Conservation (phyloP, 805 yeast species). For the Yamadazyma paraphyllophila region DNA sequence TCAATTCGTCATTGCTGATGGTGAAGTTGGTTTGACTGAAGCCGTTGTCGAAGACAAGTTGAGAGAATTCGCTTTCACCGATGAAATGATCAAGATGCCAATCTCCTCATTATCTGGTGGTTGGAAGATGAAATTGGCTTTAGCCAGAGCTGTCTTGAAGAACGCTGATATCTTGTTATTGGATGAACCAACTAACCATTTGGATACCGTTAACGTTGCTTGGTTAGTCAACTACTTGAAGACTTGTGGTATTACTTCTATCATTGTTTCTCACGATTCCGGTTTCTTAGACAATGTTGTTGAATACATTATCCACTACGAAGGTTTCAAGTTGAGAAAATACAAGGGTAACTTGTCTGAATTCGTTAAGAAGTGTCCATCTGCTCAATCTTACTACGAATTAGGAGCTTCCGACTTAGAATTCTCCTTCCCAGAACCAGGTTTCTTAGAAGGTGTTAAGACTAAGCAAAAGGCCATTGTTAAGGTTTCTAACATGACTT, state of each 20-base stretch:
- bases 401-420: slow-evolving; percentile 97
- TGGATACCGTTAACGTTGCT: slow-evolving; percentile 99
- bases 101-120: slow-evolving; percentile 98
- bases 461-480: slow-evolving; percentile 99
- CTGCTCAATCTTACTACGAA: slow-evolving; percentile 98
- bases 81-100: slow-evolving; percentile 91
- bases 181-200: slow-evolving; percentile 99
- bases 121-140: slow-evolving; percentile 99
- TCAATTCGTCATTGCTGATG: slow-evolving; percentile 86
- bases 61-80: slow-evolving; percentile 88
- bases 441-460: slow-evolving; percentile 99
- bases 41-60: slow-evolving; percentile 75
- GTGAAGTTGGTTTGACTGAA: slow-evolving; percentile 66
- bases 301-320: slow-evolving; percentile 99
- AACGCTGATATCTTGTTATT: slow-evolving; percentile 96
- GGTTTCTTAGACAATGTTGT: slow-evolving; percentile 98
- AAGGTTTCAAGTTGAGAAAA: slow-evolving; percentile 99
- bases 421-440: slow-evolving; percentile 99
- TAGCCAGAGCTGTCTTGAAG: slow-evolving; percentile 98
- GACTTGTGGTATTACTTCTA: slow-evolving; percentile 98
- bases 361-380: slow-evolving; percentile 97
- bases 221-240: slow-evolving; percentile 99
- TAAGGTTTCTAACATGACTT: slow-evolving; percentile 93
- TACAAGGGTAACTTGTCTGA: slow-evolving; percentile 99
- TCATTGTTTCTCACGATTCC: slow-evolving; percentile 98